Conservation (phyloP, 1,284 basidiomycete species). For the Naganishia sp. region DNA sequence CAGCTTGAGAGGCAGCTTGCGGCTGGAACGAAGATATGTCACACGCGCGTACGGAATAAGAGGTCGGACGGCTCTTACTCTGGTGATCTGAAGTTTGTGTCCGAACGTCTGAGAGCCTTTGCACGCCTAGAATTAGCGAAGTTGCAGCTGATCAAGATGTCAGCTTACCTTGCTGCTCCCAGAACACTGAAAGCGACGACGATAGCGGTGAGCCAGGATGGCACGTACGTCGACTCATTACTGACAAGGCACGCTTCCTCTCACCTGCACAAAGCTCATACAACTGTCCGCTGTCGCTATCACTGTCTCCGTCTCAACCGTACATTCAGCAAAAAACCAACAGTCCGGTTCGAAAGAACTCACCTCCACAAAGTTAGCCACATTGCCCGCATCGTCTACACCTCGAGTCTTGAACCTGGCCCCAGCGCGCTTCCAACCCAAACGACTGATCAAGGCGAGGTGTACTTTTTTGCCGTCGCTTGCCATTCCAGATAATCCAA, state of each 20-base stretch:
- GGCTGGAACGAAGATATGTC: conserved; percentile 63
- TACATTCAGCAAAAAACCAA: background rate
- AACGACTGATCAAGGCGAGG: conserved; percentile 76
- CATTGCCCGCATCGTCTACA: conserved; percentile 95
- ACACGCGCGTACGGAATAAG: conserved; percentile 35
- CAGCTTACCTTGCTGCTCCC: conserved; percentile 86
- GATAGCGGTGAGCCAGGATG: background rate
- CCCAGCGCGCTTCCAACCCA: conserved; percentile 93
- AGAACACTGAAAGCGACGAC: conserved; percentile 68
- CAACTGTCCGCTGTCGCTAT: conserved; percentile 79
- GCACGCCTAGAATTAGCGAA: background rate
- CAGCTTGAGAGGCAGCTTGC: conserved; percentile 84
- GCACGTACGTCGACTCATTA: conserved; percentile 33
- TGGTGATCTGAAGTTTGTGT: conserved; percentile 81
- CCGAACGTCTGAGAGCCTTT: conserved; percentile 73
- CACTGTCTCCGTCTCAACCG: conserved; percentile 79
- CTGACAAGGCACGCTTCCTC: conserved; percentile 89
- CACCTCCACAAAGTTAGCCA: conserved; percentile 96
- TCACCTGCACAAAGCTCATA: conserved; percentile 87
- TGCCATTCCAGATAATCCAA: conserved; percentile 34
- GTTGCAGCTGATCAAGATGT: background rate
- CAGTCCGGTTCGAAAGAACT: conserved; percentile 14
- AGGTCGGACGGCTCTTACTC: conserved; percentile 37
- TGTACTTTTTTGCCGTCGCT: conserved; percentile 68
- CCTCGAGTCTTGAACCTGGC: conserved; percentile 97